Evolutionary conservation across 129 eudicot species (phyloP), one percentile per base, ranked within the genome.

Genomic region (Saposhnikovia divaricata): DNA sequence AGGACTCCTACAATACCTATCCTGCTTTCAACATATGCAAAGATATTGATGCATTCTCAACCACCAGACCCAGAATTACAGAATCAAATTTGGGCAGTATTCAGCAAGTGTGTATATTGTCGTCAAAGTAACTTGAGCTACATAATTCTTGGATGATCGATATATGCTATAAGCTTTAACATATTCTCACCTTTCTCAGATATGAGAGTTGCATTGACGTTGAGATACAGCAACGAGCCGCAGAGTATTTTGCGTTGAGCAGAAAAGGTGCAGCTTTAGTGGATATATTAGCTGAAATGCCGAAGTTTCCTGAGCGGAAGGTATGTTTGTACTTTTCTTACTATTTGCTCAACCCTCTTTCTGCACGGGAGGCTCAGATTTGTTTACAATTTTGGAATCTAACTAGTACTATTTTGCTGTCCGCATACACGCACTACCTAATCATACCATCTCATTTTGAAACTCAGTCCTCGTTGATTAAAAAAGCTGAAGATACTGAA

Each of bases 201-300:
- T 95, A 90, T 79, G 96, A 89, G 82, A 92, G 99, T 85, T 92
- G 95, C 81, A 96, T 96, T 80, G 99, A 96, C 79, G 97, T 92
- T 84, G 99, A 96, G 83, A 90, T 96, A 82, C 99, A 96, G 84
- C 99, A 96, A 87, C 89, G 99, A 53, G 99, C 99, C 45, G 91
- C 90, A 19, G 99, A 96, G 84, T 96, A 96, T 86, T 83, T 86
- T 72, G 93, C 93, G 45, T 86, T 96, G 88, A 96, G 97, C 82
- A 89, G 84, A 84, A 96, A 92, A 85, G 99, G 99, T 87, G 93
- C 86, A 81, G 91, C 93, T 81, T 80, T 92, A 80, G 83, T 85
- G 91, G 99, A 96, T 84, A 86, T 96, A 85, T 84, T 96, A 87
- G 96, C 99, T 77, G 99, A 96, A 88, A 96, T 96, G 99, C 99